These are phyloP conservation scores for Lactarius vividus DNA, from an alignment of 768 basidiomycete species.

Conservation along the genomic window DNA sequence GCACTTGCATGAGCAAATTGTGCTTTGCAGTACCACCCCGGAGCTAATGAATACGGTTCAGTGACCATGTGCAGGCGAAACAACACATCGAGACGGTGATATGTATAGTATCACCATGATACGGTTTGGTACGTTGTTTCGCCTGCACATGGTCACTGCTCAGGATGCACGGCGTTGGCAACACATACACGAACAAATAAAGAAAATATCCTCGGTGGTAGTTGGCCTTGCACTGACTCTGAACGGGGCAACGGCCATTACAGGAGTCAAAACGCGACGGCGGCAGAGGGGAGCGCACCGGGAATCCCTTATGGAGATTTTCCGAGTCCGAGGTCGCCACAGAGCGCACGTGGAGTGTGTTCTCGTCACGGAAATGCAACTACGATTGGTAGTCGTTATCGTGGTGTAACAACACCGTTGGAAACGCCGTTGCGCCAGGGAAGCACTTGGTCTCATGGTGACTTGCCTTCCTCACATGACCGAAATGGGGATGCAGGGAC, in stretches of 20 bases:
- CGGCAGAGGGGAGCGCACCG: neutral
- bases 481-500: neutral
- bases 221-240: neutral
- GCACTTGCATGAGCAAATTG: neutral
- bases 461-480: neutral
- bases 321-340: neutral
- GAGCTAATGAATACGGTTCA: neutral
- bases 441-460: neutral
- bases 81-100: too few species aligned
- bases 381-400: too few species aligned
- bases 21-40: neutral
- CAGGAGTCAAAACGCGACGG: neutral
- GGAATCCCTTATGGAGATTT: neutral
- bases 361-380: too few species aligned
- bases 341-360: neutral
- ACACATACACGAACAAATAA: too few species aligned
- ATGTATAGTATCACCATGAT: neutral
- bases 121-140: neutral
- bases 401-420: too few species aligned
- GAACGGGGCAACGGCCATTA: too few species aligned
- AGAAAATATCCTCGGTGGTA: neutral
- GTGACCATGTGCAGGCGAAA: too few species aligned
- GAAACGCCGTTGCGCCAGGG: too few species aligned
- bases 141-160: neutral
- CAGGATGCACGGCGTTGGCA: neutral